Conservation (phyloP, 257 asterid genomes). For the Nyctanthes arbortristis region DNA sequence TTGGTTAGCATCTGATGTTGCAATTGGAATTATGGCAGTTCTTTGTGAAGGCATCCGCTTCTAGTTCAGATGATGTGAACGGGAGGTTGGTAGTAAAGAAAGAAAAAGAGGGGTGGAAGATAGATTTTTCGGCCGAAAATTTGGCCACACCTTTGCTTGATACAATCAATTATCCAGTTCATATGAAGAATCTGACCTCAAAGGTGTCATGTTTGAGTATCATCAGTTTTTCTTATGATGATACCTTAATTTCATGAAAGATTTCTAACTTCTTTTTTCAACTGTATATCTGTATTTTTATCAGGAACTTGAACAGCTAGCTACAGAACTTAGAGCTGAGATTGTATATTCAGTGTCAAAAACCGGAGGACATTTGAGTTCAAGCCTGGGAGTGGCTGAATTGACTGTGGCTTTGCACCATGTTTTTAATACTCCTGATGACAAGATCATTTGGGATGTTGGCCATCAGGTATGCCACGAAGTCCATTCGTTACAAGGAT, state of each 20-base stretch:
- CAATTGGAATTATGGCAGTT: too few relatives aligned
- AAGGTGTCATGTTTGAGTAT: constrained; percentile 32
- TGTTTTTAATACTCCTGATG: constrained; percentile 61
- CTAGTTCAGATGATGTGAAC: background rate
- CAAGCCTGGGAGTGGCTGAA: constrained; percentile 65
- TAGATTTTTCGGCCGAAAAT: constrained; percentile 52
- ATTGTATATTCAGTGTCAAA: constrained; percentile 58
- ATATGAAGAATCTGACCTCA: constrained; percentile 66
- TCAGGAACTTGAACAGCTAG: constrained; percentile 49
- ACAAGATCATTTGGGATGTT: constrained; percentile 75
- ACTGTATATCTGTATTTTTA: background rate
- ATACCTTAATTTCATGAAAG: too few relatives aligned
- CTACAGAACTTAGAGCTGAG: constrained; percentile 61
- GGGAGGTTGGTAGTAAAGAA: constrained; percentile 21
- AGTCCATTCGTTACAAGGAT: too few relatives aligned
- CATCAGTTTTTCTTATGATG: background rate
- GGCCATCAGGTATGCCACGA: constrained; percentile 76
- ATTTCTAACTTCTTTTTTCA: too few relatives aligned
- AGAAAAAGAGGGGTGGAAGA: too few relatives aligned
- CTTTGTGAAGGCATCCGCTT: too few relatives aligned
- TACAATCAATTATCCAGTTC: constrained; percentile 60
- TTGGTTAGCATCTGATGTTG: too few relatives aligned
- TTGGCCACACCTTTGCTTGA: constrained; percentile 63
- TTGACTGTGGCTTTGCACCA: constrained; percentile 77
- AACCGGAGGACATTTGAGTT: constrained; percentile 68